Conservation (phyloP, 345 rosid species). For the Citrus medica region DNA sequence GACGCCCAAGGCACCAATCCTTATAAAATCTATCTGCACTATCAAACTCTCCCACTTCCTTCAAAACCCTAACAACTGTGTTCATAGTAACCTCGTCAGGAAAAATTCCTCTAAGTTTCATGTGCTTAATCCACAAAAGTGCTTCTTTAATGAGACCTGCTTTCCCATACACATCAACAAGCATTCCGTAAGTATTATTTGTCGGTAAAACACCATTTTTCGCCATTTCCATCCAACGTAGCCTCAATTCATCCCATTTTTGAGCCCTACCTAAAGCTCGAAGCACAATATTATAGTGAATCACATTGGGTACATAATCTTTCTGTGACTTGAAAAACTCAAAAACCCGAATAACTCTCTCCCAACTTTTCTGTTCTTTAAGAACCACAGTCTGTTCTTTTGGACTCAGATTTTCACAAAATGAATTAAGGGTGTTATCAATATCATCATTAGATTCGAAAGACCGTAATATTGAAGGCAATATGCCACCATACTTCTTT, state of each 20-base stretch:
- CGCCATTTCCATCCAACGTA: constrained; percentile 86
- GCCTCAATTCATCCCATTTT: constrained; percentile 82
- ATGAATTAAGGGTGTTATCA: constrained; percentile 49
- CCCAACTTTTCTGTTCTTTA: constrained; percentile 62
- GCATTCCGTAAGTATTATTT: constrained; percentile 75
- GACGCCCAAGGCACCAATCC: constrained; percentile 67
- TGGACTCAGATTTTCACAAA: constrained; percentile 52
- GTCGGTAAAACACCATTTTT: constrained; percentile 65
- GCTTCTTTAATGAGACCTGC: constrained; percentile 82
- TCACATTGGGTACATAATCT: constrained; percentile 66
- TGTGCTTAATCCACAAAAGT: constrained; percentile 85
- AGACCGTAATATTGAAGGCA: constrained; percentile 64
- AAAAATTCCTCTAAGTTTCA: constrained; percentile 65
- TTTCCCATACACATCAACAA: constrained; percentile 86
- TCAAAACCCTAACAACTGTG: constrained; percentile 72
- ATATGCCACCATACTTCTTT: constrained; percentile 48
- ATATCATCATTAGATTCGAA: constrained; percentile 51
- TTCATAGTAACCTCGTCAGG: constrained; percentile 85
- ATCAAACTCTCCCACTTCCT: constrained; percentile 65
- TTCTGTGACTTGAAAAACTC: constrained; percentile 62
- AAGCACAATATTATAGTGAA: constrained; percentile 82
- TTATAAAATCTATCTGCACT: constrained; percentile 77
- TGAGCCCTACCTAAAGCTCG: constrained; percentile 76
- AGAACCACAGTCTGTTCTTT: constrained; percentile 83
- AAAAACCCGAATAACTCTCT: constrained; percentile 58